Base-by-base conservation (phyloP, 805 yeast species). In the Maudiozyma saulgeensis region DNA sequence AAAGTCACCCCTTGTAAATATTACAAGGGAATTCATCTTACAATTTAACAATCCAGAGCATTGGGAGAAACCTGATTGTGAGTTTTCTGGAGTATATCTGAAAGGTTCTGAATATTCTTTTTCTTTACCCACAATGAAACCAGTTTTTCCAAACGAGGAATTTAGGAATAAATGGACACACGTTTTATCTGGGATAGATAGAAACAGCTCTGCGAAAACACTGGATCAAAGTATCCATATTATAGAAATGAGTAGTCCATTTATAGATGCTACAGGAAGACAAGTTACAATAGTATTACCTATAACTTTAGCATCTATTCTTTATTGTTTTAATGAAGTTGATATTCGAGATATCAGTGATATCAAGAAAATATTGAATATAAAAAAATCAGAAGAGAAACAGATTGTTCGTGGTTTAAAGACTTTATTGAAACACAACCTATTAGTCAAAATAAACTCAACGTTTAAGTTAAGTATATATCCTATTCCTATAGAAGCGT, bases 221-320 rank as follows among this genome's bases (percentile, higher is more conserved):
- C 9, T 23, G 5, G 38, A 25, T 12, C 15, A 38, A 15, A 19
- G 49, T 2, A 49, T 53, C 26, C 50, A 49, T 37, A 45, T 47
- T 7, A 54, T 58, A 26, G 43, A 53, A 18, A 38, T 60, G 23
- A 50, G 52, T 13, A 50, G 47, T n/a, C 52, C 49, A 3, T 48
- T 46, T 15, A 1, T 28, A 7, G 37, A 28, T 4, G 38, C 37
- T 21, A 21, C 15, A 38, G 32, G 28, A 9, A 15, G 15, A 11
- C 2, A 13, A 13, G 39, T 48, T 23, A 37, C n/a, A n/a, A 11
- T 52, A 16, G n/a, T 34, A 6, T 12, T 50, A 15, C 43, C 47
- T 21, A 52, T 52, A 46, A 44, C 48, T n/a, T 45, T 43, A 26
- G 60, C 62, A 2, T 51, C 57, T 15, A 56, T 59, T 23, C 35